Conservation (phyloP, 805 yeast species). For the Starmerella apis region DNA sequence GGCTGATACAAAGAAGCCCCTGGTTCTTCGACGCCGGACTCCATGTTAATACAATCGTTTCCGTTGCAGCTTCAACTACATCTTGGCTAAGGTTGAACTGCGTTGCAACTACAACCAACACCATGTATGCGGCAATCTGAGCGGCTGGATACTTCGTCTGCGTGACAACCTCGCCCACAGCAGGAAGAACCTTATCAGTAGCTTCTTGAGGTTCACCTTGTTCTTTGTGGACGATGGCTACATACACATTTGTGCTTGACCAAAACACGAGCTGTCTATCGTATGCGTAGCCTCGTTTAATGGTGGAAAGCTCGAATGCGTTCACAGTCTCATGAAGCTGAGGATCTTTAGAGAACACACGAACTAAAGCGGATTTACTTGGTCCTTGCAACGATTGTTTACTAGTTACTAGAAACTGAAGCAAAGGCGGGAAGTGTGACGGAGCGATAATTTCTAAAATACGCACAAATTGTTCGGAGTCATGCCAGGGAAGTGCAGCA, state of each 20-base stretch:
- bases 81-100: slow-evolving; percentile 52
- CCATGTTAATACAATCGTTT: slow-evolving; percentile 45
- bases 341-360: slow-evolving; percentile 55
- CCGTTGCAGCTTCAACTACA: slow-evolving; percentile 50
- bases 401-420: slow-evolving; percentile 58
- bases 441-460: slow-evolving; percentile 60
- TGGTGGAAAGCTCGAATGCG: slow-evolving; percentile 41
- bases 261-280: slow-evolving; percentile 68
- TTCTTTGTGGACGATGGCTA: slow-evolving; percentile 53
- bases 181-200: slow-evolving; percentile 31
- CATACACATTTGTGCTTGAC: slow-evolving; percentile 58
- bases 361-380: slow-evolving; percentile 55
- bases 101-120: slow-evolving; percentile 64
- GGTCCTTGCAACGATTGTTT: slow-evolving; percentile 57
- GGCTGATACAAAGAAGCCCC: slow-evolving; percentile 32
- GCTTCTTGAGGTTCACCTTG: slow-evolving; percentile 29
- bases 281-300: slow-evolving; percentile 48
- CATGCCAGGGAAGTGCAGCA: slow-evolving; percentile 71
- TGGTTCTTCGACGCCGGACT: slow-evolving; percentile 28
- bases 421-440: slow-evolving; percentile 56
- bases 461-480: slow-evolving; percentile 61
- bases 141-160: slow-evolving; percentile 39
- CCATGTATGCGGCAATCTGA: slow-evolving; percentile 74
- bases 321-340: slow-evolving; percentile 60
- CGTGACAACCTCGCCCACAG: slow-evolving; percentile 29